Conservation (phyloP, 345 rosid species). For the Eucalyptus tenuipes region DNA sequence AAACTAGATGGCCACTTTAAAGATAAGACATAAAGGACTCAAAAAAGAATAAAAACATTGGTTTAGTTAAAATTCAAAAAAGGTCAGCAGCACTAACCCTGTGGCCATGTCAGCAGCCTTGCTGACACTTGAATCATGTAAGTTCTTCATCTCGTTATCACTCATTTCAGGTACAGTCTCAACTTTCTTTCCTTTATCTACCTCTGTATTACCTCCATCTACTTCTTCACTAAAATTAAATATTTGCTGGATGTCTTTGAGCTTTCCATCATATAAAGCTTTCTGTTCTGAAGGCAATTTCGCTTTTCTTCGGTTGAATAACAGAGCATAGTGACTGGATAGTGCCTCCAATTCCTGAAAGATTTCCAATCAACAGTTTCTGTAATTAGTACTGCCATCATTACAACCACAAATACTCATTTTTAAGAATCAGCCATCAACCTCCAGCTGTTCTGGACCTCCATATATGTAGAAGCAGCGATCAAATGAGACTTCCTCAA, state of each 20-base stretch:
- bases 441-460: constrained; percentile 99
- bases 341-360: constrained; percentile 91
- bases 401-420: not conserved
- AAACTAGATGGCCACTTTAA: not conserved
- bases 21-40: not conserved
- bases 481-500: constrained; percentile 91
- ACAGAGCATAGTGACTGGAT: constrained; percentile 70
- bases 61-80: not conserved
- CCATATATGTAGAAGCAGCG: constrained; percentile 98
- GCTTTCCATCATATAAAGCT: constrained; percentile 57
- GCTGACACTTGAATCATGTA: constrained; percentile 71
- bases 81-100: constrained; percentile 37
- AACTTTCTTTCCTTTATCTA: constrained; percentile 78
- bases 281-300: constrained; percentile 74
- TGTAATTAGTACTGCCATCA: not conserved
- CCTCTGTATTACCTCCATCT: constrained; percentile 33
- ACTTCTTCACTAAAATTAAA: constrained; percentile 49
- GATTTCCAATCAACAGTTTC: not conserved
- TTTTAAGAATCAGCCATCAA: constrained; percentile 9
- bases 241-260: constrained; percentile 75
- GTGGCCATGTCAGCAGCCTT: constrained; percentile 98
- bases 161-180: constrained; percentile 49
- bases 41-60: not conserved
- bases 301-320: constrained; percentile 79
- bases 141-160: constrained; percentile 64